Conservation (phyloP, 2,329 filamentous ascomycete genomes). For the Tolypocladium nubicola region DNA sequence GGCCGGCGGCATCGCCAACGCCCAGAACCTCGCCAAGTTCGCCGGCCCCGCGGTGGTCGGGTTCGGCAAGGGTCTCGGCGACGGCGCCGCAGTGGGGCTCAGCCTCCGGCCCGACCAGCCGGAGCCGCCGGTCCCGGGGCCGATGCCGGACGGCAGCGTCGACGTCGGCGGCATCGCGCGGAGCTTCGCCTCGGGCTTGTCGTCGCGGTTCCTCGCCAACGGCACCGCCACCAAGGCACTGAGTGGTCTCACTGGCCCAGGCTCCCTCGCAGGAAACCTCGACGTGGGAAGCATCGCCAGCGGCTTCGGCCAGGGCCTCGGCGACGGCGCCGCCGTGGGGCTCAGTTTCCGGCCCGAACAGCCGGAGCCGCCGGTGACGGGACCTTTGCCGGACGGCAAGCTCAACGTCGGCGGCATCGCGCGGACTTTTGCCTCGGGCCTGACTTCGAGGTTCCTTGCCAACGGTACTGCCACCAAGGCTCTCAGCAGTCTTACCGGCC, state of each 20-base stretch:
- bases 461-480: not conserved
- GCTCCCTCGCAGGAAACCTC: not conserved
- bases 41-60: constrained; percentile 12
- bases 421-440: not conserved
- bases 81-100: constrained; percentile 11
- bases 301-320: constrained; percentile 4
- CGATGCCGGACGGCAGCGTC: not conserved
- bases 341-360: not conserved
- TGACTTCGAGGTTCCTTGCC: not conserved
- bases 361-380: not conserved
- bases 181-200: constrained; percentile 16
- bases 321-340: not conserved
- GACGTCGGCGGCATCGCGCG: constrained; percentile 11
- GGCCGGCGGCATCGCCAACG: constrained; percentile 4
- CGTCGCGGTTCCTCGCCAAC: constrained; percentile 20
- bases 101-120: constrained; percentile 15
- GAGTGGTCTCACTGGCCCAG: not conserved
- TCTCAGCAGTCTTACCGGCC: not conserved
- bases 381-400: not conserved
- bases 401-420: constrained; percentile 1
- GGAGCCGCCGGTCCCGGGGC: constrained; percentile 4
- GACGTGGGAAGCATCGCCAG: not conserved
- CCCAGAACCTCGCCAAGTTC: constrained; percentile 6
- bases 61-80: constrained; percentile 12
- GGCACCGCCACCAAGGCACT: constrained; percentile 16